A percentile compares a stretch with the other conserved stretches of the same genome.
Evolutionary conservation across 176 grass and related monocot species (phyloP).

Genomic region (Ensete glaucum): DNA sequence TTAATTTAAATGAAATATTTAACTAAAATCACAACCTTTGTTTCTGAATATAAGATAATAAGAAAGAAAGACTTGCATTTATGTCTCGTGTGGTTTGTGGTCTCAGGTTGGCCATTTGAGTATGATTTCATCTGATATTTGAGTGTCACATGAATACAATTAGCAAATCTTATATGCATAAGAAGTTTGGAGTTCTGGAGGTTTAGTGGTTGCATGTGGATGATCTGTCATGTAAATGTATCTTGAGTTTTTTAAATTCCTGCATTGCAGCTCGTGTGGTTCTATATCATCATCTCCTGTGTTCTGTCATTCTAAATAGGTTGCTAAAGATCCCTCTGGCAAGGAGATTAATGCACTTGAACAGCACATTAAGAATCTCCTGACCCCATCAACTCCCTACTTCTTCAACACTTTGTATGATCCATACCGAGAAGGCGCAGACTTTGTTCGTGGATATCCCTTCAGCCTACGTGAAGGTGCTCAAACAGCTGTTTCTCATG

Average conservation of each 20-base stretch:
- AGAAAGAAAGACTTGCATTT: too few species aligned
- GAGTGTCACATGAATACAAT: background rate
- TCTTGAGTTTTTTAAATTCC: background rate
- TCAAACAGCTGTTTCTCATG: constrained; percentile 4
- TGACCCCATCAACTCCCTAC: background rate
- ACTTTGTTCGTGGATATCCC: constrained; percentile 4
- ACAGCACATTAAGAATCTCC: constrained; percentile 7
- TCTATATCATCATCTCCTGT: background rate
- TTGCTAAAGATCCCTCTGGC: constrained; percentile 9
- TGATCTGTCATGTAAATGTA: background rate
- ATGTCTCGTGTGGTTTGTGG: too few species aligned
- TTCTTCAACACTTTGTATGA: constrained; percentile 10
- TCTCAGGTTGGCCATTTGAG: background rate
- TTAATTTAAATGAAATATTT: too few species aligned
- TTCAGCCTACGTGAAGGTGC: constrained; percentile 5
- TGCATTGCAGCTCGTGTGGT: too few species aligned
- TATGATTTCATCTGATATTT: background rate
- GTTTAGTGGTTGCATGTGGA: background rate
- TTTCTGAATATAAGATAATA: too few species aligned
- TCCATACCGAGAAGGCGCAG: background rate
- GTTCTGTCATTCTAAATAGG: background rate
- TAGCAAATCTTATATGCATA: background rate
- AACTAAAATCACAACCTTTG: too few species aligned
- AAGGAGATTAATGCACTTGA: constrained; percentile 4
- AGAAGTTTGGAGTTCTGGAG: background rate